These are phyloP conservation scores for Monilinia fructigena DNA, from an alignment of 2,329 filamentous ascomycete species.

Conservation along the genomic window DNA sequence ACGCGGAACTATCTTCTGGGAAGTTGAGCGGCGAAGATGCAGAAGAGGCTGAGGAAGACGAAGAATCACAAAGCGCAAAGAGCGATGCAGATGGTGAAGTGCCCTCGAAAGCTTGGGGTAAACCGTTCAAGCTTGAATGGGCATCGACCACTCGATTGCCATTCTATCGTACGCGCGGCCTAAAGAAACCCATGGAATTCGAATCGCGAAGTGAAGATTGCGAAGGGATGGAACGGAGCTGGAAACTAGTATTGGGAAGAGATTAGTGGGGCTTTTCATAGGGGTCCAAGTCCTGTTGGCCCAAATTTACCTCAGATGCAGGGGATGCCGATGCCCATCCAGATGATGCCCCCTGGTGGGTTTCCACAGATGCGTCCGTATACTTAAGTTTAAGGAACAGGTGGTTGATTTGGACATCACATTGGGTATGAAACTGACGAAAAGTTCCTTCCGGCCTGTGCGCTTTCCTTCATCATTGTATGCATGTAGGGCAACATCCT, in stretches of 20 bases:
- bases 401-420: not conserved
- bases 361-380: constrained; percentile 35
- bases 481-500: not conserved
- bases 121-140: constrained; percentile 90
- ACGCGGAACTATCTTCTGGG: constrained; percentile 97
- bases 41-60: constrained; percentile 46
- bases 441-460: constrained; percentile 3
- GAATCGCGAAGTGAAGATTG: constrained; percentile 94
- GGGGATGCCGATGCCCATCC: constrained; percentile 23
- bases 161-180: constrained; percentile 82
- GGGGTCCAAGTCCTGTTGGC: constrained; percentile 39
- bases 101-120: constrained; percentile 66
- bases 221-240: constrained; percentile 89
- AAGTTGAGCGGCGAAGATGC: constrained; percentile 65
- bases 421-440: not conserved
- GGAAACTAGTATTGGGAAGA: constrained; percentile 76
- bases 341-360: constrained; percentile 26
- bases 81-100: constrained; percentile 42
- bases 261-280: constrained; percentile 73
- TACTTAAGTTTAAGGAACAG: constrained; percentile 10
- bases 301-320: constrained; percentile 28
- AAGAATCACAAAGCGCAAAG: constrained; percentile 42
- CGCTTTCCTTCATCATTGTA: not conserved
- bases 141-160: constrained; percentile 78
- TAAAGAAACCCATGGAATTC: constrained; percentile 92